These are phyloP conservation scores for Beauveria sp. DNA, from an alignment of 2,329 filamentous ascomycete species.

Conservation along the genomic window DNA sequence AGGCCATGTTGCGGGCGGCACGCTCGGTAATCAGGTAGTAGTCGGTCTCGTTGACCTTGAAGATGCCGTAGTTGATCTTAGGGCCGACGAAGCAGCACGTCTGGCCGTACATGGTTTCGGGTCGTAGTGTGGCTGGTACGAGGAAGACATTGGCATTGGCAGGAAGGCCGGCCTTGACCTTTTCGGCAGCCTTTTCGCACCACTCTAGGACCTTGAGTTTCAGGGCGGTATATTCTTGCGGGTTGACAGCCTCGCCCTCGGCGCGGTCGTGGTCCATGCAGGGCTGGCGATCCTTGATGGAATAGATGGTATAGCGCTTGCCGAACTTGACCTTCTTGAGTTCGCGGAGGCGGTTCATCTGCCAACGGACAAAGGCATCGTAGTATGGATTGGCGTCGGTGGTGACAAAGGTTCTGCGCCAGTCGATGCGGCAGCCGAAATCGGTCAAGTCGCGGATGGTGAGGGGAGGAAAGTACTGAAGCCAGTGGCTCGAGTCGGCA, in stretches of 20 bases:
- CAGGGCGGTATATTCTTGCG: constrained; percentile 87
- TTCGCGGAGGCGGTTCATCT: constrained; percentile 88
- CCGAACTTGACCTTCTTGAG: constrained; percentile 90
- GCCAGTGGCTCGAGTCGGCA: constrained; percentile 84
- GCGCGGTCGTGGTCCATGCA: constrained; percentile 42
- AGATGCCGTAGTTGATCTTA: constrained; percentile 81
- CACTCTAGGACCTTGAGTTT: constrained; percentile 90
- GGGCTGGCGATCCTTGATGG: constrained; percentile 37
- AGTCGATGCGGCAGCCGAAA: constrained; percentile 84
- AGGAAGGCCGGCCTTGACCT: constrained; percentile 70
- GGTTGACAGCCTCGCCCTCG: constrained; percentile 46
- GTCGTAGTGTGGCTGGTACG: constrained; percentile 82
- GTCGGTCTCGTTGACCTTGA: constrained; percentile 68
- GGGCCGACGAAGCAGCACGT: constrained; percentile 93
- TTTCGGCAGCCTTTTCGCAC: constrained; percentile 65
- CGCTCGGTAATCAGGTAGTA: constrained; percentile 80
- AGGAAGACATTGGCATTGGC: constrained; percentile 76
- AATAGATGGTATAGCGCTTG: constrained; percentile 86
- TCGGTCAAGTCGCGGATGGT: constrained; percentile 67
- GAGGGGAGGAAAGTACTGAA: constrained; percentile 68
- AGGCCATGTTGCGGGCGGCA: constrained; percentile 90
- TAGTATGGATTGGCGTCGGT: constrained; percentile 97
- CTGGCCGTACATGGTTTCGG: constrained; percentile 99
- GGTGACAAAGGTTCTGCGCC: constrained; percentile 86
- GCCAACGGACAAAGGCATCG: constrained; percentile 91